Percentiles rank a stretch among this genome's conserved stretches.
phyloP scores from a whole-genome alignment of 1,284 basidiomycete species.

The Leccinum olivaceoglutinosum region DNA sequence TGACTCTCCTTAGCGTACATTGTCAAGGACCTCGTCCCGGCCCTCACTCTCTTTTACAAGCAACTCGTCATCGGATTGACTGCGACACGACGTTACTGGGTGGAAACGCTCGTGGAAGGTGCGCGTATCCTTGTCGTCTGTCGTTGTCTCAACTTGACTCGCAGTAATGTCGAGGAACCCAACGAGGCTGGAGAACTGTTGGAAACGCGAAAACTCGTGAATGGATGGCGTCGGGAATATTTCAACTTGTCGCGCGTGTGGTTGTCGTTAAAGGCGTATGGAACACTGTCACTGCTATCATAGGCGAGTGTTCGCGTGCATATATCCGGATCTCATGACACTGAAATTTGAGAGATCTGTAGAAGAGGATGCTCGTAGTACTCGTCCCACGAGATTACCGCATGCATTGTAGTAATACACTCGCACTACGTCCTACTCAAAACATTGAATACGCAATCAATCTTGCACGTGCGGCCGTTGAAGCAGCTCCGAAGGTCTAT shows the following conservation, averaged over 20 bases:
- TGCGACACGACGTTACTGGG: conserved; percentile 60
- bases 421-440: conserved; percentile 48
- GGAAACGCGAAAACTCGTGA: conserved; percentile 43
- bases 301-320: too few relatives aligned
- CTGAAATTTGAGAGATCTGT: too few relatives aligned
- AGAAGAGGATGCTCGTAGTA: too few relatives aligned
- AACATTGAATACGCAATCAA: conserved; percentile 66
- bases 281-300: too few relatives aligned
- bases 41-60: conserved; percentile 92
- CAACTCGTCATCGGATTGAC: conserved; percentile 63
- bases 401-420: too few relatives aligned
- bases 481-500: conserved; percentile 70
- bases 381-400: too few relatives aligned
- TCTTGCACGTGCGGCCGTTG: conserved; percentile 71
- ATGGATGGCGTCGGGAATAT: conserved; percentile 39
- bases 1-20: conserved; percentile 78
- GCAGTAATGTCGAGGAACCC: conserved; percentile 42
- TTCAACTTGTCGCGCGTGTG: conserved; percentile 27
- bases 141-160: conserved; percentile 33
- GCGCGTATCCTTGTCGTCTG: conserved; percentile 63
- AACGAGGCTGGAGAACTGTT: conserved; percentile 56
- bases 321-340: too few relatives aligned
- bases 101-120: conserved; percentile 69
- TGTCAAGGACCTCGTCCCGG: conserved; percentile 96
- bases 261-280: too few relatives aligned